Evolutionary conservation across 768 basidiomycete genomes (phyloP), one percentile per base, ranked within the genome.

Genomic region (Amanita polypyramis): DNA sequence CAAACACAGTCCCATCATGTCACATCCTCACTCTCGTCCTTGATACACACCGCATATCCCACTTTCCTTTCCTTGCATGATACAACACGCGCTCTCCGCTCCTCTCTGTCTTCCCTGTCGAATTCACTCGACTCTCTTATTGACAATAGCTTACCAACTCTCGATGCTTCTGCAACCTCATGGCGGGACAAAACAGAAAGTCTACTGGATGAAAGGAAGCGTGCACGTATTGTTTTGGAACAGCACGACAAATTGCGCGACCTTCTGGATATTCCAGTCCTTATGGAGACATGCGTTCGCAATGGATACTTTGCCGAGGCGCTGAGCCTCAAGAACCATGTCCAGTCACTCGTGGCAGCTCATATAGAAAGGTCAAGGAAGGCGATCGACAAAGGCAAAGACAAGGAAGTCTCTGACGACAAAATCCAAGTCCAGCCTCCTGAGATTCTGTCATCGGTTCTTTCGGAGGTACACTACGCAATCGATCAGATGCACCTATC

Each of bases 221-320:
- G 83, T 53, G 89, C 89, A 0, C 73, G 80, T 27, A 70, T 87
- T 43, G 89, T 98, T n/a, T 77, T 92, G 51, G 94, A 97, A 56
- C 88, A 95, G 56, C 86, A 92, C 59, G 91, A 95, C 62, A 93
- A 93, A 63, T 76, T 98, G 51, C 76, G 86, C 54, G 93, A 97
- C 62, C 66, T 98, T 30, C 78, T 98, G 49, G 93, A 96, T 55
- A 77, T 94, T 41, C 92, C 95, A 7, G 70, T 86, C 43, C 75
- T 99, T 25, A 85, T 96, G 59, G 90, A 95, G 60, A 89, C 91
- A 1, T 97, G 92, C 60, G 86, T 96, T 11, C 77, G 92, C 33
- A 92, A 91, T 57, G 91, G 91, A 5, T 85, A 88, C 64, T 97
- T 93, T 67, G 74, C 81, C 45, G 96, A 98, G 60, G 94, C 93